A percentile compares a stretch with the other conserved stretches of the same genome.
phyloP scores from a whole-genome alignment of 257 asterid genomes.

The Prunella vulgaris region DNA sequence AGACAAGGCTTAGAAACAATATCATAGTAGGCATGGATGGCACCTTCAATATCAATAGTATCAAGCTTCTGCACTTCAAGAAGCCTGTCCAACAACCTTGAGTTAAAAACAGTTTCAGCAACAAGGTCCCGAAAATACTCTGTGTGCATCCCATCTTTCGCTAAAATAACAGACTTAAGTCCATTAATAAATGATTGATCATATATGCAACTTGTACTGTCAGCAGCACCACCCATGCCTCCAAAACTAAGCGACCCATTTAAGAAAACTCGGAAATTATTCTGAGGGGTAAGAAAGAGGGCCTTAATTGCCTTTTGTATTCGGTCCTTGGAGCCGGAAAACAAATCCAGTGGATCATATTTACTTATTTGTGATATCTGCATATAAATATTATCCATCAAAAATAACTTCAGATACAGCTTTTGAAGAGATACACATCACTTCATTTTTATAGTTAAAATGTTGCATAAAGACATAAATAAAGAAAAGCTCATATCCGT shows the following conservation, averaged over 20 bases:
- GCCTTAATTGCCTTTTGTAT: slow-evolving; percentile 58
- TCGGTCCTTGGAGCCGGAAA: slow-evolving; percentile 75
- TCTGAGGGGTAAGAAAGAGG: slow-evolving; percentile 79
- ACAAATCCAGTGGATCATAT: slow-evolving; percentile 88
- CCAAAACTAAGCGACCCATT: slow-evolving; percentile 78
- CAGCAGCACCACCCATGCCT: slow-evolving; percentile 62
- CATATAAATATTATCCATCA: slow-evolving; percentile 22
- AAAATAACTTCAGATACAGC: slow-evolving; percentile 4
- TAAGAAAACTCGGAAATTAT: slow-evolving; percentile 88
- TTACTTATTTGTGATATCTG: slow-evolving; percentile 78
- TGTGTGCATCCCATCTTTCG: slow-evolving; percentile 62
- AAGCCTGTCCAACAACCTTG: slow-evolving; percentile 63
- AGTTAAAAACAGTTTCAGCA: slow-evolving; percentile 55
- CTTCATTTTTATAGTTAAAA: slow-evolving; percentile 8
- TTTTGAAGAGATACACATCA: slow-evolving; percentile 1
- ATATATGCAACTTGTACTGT: slow-evolving; percentile 28
- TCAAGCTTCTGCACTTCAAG: slow-evolving; percentile 92
- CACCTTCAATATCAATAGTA: slow-evolving; percentile 78
- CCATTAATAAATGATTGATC: slow-evolving; percentile 62
- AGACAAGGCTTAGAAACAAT: slow-evolving; percentile 60
- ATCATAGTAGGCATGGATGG: slow-evolving; percentile 85
- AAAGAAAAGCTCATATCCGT: background rate
- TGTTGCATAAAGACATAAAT: slow-evolving; percentile 6
- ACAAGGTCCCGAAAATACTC: slow-evolving; percentile 62
- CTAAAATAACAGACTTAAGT: slow-evolving; percentile 52